Evolutionary conservation across 2,329 filamentous ascomycete genomes (phyloP), one percentile per base, ranked within the genome.

Genomic region (Fonsecaea nubica): DNA sequence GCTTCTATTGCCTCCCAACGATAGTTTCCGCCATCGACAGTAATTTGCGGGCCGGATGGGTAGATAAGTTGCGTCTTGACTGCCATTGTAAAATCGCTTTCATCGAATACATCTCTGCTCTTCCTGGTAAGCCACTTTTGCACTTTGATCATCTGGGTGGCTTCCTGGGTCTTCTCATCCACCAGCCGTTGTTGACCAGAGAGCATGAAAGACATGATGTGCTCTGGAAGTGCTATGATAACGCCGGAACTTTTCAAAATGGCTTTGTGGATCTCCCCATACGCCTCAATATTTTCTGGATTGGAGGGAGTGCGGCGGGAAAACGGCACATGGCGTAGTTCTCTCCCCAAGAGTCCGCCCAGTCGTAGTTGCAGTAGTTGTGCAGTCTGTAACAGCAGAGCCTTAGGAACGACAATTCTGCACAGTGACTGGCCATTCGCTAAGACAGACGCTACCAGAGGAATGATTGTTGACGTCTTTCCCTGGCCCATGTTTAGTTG

Each of bases 401-500:
- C 82, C 67, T 88, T 90, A 0, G 84, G 82, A 0, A 90, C 86
- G 0, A 91, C 75, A 0, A 90, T 81, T 3, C 87, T 78, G 0
- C 85, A 84, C 0, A 91, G 76, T 4, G 75, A 80, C 0, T 75
- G 72, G 0, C 80, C 78, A 58, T 91, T 79, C 0, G 86, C 85
- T 0, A 90, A 74, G 0, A 79, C 76, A 0, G 84, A 76, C 0
- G 85, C 85, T 0, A 89, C 84, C 33, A 90, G 87, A 0, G 89
- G 89, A 0, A 89, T 82, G 59, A 93, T 91, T 1, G 91, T 85
- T 0, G 89, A 89, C 30, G 58, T 61, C 52, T 61, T 61, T 0
- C 58, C 89, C 72, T 90, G 84, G 0, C 89, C 89, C 88, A 91
- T 92, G 70, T 90, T 90, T 2, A 92, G 75, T 72, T 91, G 88